Percentiles rank a stretch among this genome's conserved stretches.
Evolutionary conservation across 2,329 filamentous ascomycete genomes (phyloP).

Genomic region (Knoxdaviesia capensis): DNA sequence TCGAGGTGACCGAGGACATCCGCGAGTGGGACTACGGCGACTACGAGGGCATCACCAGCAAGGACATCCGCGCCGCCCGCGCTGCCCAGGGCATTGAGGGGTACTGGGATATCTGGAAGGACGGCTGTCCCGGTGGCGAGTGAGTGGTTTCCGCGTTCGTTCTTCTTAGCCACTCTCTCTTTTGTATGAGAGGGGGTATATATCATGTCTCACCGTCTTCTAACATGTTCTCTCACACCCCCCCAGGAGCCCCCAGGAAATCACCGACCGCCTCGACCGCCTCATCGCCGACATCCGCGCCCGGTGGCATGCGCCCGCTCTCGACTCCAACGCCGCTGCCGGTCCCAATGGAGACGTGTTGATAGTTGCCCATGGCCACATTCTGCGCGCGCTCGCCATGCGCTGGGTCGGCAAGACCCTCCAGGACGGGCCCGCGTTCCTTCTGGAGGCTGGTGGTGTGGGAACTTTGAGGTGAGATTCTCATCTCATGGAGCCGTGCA

Average conservation of each 20-base stretch:
- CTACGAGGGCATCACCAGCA: conserved; percentile 63
- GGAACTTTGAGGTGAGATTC: conserved; percentile 50
- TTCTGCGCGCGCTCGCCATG: conserved; percentile 72
- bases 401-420: conserved; percentile 62
- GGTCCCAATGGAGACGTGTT: conserved; percentile 23
- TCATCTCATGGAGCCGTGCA: no score
- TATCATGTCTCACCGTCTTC: neutral
- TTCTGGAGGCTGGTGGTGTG: conserved; percentile 78
- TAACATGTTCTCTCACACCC: neutral
- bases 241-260: conserved; percentile 45
- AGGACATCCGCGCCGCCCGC: conserved; percentile 41
- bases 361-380: conserved; percentile 79
- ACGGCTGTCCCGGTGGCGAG: conserved; percentile 75
- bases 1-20: conserved; percentile 52
- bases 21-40: conserved; percentile 78
- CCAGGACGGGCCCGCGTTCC: conserved; percentile 53
- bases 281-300: conserved; percentile 57
- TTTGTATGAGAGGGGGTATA: neutral
- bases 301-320: conserved; percentile 40
- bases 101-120: conserved; percentile 74
- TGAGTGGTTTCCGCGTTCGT: conserved; percentile 23
- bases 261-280: conserved; percentile 51
- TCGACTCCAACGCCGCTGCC: conserved; percentile 24
- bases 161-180: neutral
- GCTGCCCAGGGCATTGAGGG: conserved; percentile 33